Base-by-base conservation (phyloP, 106 monocot genomes). In the Acorus gramineus region DNA sequence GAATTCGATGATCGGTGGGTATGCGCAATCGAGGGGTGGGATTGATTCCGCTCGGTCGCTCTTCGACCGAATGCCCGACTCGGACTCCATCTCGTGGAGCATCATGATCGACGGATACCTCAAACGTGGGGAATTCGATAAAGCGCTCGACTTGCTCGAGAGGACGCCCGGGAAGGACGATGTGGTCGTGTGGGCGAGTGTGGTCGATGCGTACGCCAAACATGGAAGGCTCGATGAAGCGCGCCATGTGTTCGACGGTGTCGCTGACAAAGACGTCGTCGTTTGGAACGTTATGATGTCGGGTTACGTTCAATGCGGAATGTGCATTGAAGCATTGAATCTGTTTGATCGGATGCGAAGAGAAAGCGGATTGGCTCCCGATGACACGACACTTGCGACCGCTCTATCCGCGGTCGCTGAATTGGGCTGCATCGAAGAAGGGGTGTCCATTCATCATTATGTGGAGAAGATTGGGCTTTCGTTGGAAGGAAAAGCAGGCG, bases 1-100 rank as follows among this genome's bases (percentile, higher is more conserved):
- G 87, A 87, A 87, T 59, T 70, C 80, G 28, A 77, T 87, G 77
- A 69, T 87, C 0, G 59, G 68, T 49, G 82, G 87, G 6, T 83
- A 70, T 42, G 72, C 78, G 1, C 55, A 58, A 3, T 43, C n/a
- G 2, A 4, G 3, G 2, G 56, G 64, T 2, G 56, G 60, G 4
- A 71, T 82, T 10, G 70, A 55, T 43, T 13, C 28, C 8, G 86
- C 82, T 2, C 59, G 64, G 13, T 14, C 43, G 2, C 3, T 86
- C 60, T 87, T 87, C 52, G 75, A 80, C 59, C 6, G 7, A 6
- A 78, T 77, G 77, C 78, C 77, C 0, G 66, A 46, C 5, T 45
- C 69, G 42, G 80, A 83, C 46, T 46, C 42, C n/a, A 67, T 78
- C 49, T 75, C 82, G 6, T 83, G 83, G 87, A 87, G 74, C 50